Evolutionary conservation across 148 eudicot genomes (phyloP), one percentile per base, ranked within the genome.

Genomic region (Fagopyrum tataricum): DNA sequence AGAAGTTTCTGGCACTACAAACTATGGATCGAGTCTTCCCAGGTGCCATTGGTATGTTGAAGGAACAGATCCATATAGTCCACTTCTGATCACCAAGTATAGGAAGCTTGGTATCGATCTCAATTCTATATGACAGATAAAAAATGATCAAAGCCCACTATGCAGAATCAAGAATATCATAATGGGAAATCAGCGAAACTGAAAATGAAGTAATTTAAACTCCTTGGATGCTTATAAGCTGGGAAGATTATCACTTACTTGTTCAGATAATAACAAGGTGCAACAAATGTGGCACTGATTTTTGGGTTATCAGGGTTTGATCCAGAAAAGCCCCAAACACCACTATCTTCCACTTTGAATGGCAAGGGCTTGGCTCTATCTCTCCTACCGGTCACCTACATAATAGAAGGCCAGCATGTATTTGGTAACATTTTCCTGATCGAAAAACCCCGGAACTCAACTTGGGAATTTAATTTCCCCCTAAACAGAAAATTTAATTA

Each of bases 1-100:
- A 94, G 84, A 94, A 94, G 80, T 94, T 94, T 24, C 98, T 92
- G 58, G 98, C 98, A 80, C 98, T 94, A 73, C 97, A 94, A 78
- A 94, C 98, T 78, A 94, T 94, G 37, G 98, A 94, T n/a, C 97
- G 96, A 41, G 98, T 94, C 86, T 94, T 94, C 79, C 98, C 98
- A 70, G 97, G 98, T 55, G 90, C 91, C 98, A 94, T 94, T 44
- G 98, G 98, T 78, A 94, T 88, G 83, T 94, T 94, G 78, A 94
- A 94, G 74, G 98, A 94, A 80, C 98, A 94, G 58, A 94, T 94
- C 98, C 98, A 94, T 85, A 94, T 94, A 18, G 86, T 84, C 98
- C 98, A 94, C 82, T 94, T 94, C 81, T 91, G 96, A 80, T 91
- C 91, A 69, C 98, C 98, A 72, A 91, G 85, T 52, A 91, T 17